Evolutionary conservation across 1,139 yeast species (phyloP).

Genomic region (Taphrina communis): DNA sequence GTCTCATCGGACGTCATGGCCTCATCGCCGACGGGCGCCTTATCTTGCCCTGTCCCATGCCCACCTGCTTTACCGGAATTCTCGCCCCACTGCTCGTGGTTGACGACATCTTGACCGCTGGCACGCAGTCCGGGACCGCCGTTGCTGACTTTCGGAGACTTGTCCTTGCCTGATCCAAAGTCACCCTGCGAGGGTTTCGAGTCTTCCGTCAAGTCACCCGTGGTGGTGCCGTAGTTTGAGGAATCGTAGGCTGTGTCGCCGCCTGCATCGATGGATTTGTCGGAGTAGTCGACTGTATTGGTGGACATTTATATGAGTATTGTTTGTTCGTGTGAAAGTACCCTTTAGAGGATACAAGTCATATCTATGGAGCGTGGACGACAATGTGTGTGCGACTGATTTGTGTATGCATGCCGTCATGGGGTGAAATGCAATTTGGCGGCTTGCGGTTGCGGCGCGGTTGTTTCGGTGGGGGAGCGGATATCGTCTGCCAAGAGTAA

Average conservation of each 20-base stretch:
- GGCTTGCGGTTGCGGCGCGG: constrained; percentile 5
- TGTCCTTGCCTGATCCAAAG: constrained; percentile 19
- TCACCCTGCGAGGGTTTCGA: constrained; percentile 26
- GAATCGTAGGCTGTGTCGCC: constrained; percentile 35
- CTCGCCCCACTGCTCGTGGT: constrained; percentile 31
- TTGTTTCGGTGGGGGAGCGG: constrained; percentile 6
- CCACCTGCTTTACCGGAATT: constrained; percentile 25
- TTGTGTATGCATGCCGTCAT: constrained; percentile 7
- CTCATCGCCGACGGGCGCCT: constrained; percentile 29
- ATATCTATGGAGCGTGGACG: background rate
- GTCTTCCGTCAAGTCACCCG: constrained; percentile 21
- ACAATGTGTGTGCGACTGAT: background rate
- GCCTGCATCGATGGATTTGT: constrained; percentile 35
- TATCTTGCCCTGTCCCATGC: background rate
- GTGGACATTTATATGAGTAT: constrained; percentile 12
- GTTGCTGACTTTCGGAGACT: constrained; percentile 7
- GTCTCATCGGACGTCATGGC: constrained; percentile 26
- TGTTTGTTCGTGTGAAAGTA: background rate
- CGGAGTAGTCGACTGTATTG: constrained; percentile 27
- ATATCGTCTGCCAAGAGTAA: constrained; percentile 9
- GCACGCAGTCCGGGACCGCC: constrained; percentile 17
- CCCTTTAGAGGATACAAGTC: too few species aligned
- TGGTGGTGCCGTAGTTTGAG: constrained; percentile 35
- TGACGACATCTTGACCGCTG: constrained; percentile 25
- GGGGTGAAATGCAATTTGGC: background rate